A percentile compares a stretch with the other conserved stretches of the same genome.
Evolutionary conservation across 345 rosid species (phyloP).

Genomic region (Kernera saxatilis): DNA sequence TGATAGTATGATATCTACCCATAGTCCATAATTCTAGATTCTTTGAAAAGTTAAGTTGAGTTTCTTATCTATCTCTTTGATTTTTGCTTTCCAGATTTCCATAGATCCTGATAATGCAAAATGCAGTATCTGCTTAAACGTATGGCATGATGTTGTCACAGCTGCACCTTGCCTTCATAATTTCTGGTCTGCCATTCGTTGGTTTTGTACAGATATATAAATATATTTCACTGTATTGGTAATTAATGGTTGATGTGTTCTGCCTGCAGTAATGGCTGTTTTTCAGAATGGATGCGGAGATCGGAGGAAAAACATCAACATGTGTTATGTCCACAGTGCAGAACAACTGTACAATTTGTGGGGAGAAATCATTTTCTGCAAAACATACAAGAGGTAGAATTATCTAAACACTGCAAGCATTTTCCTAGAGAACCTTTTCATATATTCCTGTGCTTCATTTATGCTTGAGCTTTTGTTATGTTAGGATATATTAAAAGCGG

Average conservation of each 20-base stretch:
- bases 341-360: conserved; percentile 76
- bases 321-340: conserved; percentile 88
- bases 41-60: not conserved
- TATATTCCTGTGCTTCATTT: not conserved
- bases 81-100: conserved; percentile 45
- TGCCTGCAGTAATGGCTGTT: conserved; percentile 81
- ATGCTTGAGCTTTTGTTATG: conserved; percentile 14
- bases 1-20: not conserved
- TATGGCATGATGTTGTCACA: conserved; percentile 94
- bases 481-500: conserved; percentile 66
- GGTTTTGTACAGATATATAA: not conserved
- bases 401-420: not conserved
- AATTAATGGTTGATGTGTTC: conserved; percentile 23
- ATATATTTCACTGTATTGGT: conserved; percentile 4
- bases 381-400: conserved; percentile 67
- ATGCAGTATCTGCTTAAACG: conserved; percentile 87
- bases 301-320: conserved; percentile 55
- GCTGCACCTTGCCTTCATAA: conserved; percentile 95
- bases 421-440: not conserved
- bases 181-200: conserved; percentile 56
- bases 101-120: conserved; percentile 72
- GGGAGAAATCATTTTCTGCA: conserved; percentile 81
- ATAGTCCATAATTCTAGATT: not conserved
- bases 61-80: not conserved
- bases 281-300: conserved; percentile 91